Conservation (phyloP, 148 eudicot genomes). For the Heliosperma pusillum region DNA sequence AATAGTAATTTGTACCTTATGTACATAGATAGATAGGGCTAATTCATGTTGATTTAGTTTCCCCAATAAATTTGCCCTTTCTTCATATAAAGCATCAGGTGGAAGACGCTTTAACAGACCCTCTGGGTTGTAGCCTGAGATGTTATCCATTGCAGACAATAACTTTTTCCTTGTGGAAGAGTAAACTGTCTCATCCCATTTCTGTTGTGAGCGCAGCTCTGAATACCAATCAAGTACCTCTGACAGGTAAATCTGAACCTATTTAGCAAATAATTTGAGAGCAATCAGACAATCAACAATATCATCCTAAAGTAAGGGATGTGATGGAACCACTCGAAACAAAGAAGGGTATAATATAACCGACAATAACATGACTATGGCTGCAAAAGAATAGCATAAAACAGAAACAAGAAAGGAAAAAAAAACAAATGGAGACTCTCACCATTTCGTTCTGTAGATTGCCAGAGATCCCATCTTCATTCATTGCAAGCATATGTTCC, state of each 20-base stretch:
- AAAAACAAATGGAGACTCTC: slow-evolving; percentile 11
- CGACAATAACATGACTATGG: neutral
- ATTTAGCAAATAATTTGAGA: slow-evolving; percentile 2
- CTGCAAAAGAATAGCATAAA: neutral
- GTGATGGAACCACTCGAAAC: neutral
- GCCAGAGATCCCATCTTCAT: slow-evolving; percentile 85
- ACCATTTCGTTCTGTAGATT: slow-evolving; percentile 99
- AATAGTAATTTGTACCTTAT: slow-evolving; percentile 56
- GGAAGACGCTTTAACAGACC: slow-evolving; percentile 84
- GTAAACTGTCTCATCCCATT: slow-evolving; percentile 83
- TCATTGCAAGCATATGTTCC: slow-evolving; percentile 87
- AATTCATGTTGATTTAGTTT: slow-evolving; percentile 95
- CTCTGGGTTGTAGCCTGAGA: slow-evolving; percentile 82
- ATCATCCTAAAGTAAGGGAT: neutral
- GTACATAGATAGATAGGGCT: slow-evolving; percentile 84
- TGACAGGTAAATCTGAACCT: slow-evolving; percentile 97
- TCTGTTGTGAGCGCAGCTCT: slow-evolving; percentile 60
- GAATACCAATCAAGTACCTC: slow-evolving; percentile 95
- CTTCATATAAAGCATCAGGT: slow-evolving; percentile 79
- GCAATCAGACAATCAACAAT: slow-evolving; percentile 8
- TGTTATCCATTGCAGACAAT: slow-evolving; percentile 77
- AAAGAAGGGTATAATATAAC: neutral
- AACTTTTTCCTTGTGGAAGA: slow-evolving; percentile 86
- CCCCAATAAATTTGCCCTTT: slow-evolving; percentile 86
- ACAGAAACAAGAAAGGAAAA: neutral